Evolutionary conservation across 2,329 filamentous ascomycete species (phyloP).

Genomic region (Escovopsis weberi): DNA sequence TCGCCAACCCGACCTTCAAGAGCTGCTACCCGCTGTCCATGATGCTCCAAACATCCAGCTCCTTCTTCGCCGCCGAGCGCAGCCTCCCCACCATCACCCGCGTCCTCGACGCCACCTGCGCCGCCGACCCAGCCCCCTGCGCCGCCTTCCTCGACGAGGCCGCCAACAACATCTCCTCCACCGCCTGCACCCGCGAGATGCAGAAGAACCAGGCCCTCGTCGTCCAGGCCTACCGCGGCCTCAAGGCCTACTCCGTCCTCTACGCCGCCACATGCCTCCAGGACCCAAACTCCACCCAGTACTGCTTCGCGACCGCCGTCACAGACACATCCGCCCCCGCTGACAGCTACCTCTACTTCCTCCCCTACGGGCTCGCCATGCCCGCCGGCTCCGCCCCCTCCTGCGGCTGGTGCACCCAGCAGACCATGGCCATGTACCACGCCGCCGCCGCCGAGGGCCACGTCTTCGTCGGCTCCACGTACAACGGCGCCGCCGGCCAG

Average conservation of each 20-base stretch:
- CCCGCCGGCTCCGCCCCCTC: constrained; percentile 53
- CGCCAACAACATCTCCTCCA: constrained; percentile 48
- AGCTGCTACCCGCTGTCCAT: constrained; percentile 73
- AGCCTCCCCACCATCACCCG: constrained; percentile 58
- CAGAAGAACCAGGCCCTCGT: constrained; percentile 53
- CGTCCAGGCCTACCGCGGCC: constrained; percentile 57
- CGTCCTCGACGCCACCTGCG: constrained; percentile 67
- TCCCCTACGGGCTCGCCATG: constrained; percentile 62
- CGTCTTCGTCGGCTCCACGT: constrained; percentile 54
- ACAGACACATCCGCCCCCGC: constrained; percentile 57
- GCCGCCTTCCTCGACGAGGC: constrained; percentile 46
- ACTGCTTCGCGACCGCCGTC: constrained; percentile 73
- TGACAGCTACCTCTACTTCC: constrained; percentile 70
- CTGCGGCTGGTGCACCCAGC: constrained; percentile 61
- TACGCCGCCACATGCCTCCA: constrained; percentile 72
- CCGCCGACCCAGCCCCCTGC: constrained; percentile 52
- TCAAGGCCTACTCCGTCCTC: constrained; percentile 62
- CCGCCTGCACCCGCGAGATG: constrained; percentile 62
- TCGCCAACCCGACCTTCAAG: constrained; percentile 51
- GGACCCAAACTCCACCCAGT: constrained; percentile 48
- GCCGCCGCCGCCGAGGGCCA: constrained; percentile 49
- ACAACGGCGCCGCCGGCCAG: constrained; percentile 54
- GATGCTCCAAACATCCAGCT: constrained; percentile 66
- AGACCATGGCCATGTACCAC: constrained; percentile 73
- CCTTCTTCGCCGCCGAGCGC: constrained; percentile 68